Evolutionary conservation across 2,329 filamentous ascomycete genomes (phyloP).

Genomic region (Ophiostoma triangulosporum): DNA sequence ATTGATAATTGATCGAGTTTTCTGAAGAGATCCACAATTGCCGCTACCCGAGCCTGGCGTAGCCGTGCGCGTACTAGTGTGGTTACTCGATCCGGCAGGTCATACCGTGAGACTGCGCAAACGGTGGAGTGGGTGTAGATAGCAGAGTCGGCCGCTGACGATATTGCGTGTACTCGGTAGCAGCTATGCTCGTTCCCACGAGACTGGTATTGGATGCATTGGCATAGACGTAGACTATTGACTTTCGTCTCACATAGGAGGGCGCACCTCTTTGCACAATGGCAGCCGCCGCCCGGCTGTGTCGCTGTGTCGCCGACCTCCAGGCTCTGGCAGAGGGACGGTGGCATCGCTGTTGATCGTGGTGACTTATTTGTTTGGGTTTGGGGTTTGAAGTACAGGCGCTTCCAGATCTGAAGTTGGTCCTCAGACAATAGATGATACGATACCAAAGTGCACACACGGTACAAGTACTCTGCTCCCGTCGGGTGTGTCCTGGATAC

Average conservation of each 20-base stretch:
- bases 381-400: not conserved
- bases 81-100: slow-evolving; percentile 8
- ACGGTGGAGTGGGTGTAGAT: not conserved
- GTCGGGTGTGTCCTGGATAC: not conserved
- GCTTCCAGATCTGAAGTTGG: no score
- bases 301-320: not conserved
- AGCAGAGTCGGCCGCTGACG: not conserved
- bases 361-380: not conserved
- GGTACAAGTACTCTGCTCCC: no score
- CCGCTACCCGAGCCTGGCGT: not conserved
- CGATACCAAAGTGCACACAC: no score
- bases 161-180: not conserved
- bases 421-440: no score
- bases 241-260: no score
- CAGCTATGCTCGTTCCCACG: not conserved
- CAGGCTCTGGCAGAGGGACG: not conserved
- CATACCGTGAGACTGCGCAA: slow-evolving; percentile 4
- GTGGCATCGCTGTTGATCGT: not conserved
- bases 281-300: not conserved
- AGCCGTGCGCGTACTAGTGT: slow-evolving; percentile 1
- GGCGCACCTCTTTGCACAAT: not conserved
- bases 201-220: not conserved
- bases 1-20: not conserved
- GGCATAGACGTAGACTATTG: no score
- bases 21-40: not conserved